phyloP scores from a whole-genome alignment of 2,329 filamentous ascomycete genomes.

The Fusarium globosum region DNA sequence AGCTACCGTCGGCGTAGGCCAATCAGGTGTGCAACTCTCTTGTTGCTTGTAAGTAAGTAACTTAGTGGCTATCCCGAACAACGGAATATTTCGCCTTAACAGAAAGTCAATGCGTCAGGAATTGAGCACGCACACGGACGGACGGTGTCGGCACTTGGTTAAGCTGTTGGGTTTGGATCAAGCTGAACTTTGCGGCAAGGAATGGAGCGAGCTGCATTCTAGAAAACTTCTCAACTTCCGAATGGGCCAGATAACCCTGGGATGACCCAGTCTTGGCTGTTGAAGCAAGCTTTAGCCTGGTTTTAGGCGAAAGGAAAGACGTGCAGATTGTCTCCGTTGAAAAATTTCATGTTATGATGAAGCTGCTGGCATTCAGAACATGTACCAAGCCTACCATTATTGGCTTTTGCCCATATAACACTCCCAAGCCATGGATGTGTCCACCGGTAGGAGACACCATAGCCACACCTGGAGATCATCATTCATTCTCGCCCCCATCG shows the following conservation, averaged over 20 bases:
- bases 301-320: conserved; percentile 18
- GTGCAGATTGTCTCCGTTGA: conserved; percentile 33
- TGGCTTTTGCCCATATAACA: background rate
- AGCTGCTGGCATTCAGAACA: conserved; percentile 3
- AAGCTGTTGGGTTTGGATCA: conserved; percentile 15
- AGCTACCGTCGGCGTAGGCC: background rate
- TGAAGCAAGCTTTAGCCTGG: conserved; percentile 30
- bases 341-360: conserved; percentile 32
- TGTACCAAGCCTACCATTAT: conserved; percentile 3
- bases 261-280: conserved; percentile 25
- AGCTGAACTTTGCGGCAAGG: conserved; percentile 32
- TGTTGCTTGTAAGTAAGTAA: background rate
- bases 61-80: background rate
- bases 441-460: background rate
- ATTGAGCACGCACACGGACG: background rate
- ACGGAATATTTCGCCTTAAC: background rate
- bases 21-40: conserved; percentile 5
- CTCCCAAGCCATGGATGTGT: background rate
- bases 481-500: background rate
- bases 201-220: conserved; percentile 27
- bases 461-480: background rate
- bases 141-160: conserved; percentile 20
- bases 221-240: conserved; percentile 19
- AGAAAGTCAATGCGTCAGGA: background rate
- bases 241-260: conserved; percentile 19